Base-by-base conservation (phyloP, 345 rosid genomes). In the Anastatica hierochuntica region DNA sequence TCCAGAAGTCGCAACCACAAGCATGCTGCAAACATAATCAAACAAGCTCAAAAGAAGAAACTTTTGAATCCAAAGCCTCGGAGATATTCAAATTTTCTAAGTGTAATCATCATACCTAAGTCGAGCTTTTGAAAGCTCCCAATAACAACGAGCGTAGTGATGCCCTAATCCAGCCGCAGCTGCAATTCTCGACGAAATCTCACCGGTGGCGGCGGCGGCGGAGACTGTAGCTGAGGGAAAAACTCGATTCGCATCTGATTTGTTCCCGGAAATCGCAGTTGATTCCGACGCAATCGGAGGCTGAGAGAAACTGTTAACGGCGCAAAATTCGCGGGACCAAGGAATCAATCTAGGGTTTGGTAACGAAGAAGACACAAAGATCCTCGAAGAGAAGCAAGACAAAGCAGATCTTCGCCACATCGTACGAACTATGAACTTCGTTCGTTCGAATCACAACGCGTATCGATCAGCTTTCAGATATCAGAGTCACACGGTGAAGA, bases 1-100 rank as follows among this genome's bases (percentile, higher is more conserved):
- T 7, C 98, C 98, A 48, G 98, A 92, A 41, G 98, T 92, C 23
- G 96, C 95, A 54, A 92, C 95, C 49, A 92, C 98, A 21, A 92
- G 77, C 90, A 88, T 69, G 61, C 98, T 90, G 58, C 40, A 54
- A 29, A 29, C 24, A 29, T 45, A n/a, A 63, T 8, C 24, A 55
- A 59, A 54, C 35, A 41, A 18, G 14, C 31, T n/a, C 30, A 31
- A 1, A 48, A 49, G 27, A 7, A 29, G 6, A 48, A 14, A 1
- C 35, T 14, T 24, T 29, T 29, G 33, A 29, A 29, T 29, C 9
- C 2, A 3, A 29, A 29, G 9, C 33, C 33, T 6, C 33, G 10
- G 10, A 29, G 10, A 29, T 29, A n/a, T 8, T 35, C 16, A 6
- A 43, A 33, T 20, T 42, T 40, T 11, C 10, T 2, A 34, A 17